A percentile compares a stretch with the other conserved stretches of the same genome.
These are phyloP conservation scores for Exophiala xenobiotica DNA, from an alignment of 2,329 filamentous ascomycete genomes.

Conservation along the genomic window DNA sequence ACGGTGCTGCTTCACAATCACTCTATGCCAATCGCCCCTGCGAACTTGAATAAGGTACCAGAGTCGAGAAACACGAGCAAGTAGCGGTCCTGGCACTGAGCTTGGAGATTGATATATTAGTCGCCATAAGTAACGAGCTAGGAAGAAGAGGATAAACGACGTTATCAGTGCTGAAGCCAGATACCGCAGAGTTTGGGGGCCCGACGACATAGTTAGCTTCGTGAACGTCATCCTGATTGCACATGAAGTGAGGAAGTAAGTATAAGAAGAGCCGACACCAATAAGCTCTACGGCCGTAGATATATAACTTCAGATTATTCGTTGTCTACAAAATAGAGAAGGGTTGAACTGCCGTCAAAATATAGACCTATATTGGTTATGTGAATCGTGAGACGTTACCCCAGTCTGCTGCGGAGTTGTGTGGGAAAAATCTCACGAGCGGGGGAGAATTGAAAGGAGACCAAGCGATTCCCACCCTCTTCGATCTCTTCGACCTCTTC, in stretches of 20 bases:
- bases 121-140: background rate
- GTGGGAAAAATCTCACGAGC: too few relatives aligned
- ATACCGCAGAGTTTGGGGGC: background rate
- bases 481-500: background rate
- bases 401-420: too few relatives aligned
- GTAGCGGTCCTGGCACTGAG: slow-evolving; percentile 32
- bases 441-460: background rate
- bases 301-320: too few relatives aligned
- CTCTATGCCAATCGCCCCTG: slow-evolving; percentile 38
- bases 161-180: background rate
- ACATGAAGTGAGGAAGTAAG: too few relatives aligned
- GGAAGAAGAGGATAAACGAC: background rate
- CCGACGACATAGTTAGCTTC: background rate
- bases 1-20: slow-evolving; percentile 38
- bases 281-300: too few relatives aligned
- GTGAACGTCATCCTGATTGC: too few relatives aligned
- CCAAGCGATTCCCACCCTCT: background rate
- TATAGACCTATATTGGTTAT: background rate
- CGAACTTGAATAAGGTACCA: slow-evolving; percentile 36
- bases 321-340: too few relatives aligned
- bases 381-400: too few relatives aligned
- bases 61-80: slow-evolving; percentile 33
- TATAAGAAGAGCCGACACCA: too few relatives aligned
- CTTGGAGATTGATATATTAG: background rate
- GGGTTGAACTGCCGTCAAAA: too few relatives aligned